Conservation (phyloP, 768 basidiomycete species). For the Phanerodontia chrysosporium region DNA sequence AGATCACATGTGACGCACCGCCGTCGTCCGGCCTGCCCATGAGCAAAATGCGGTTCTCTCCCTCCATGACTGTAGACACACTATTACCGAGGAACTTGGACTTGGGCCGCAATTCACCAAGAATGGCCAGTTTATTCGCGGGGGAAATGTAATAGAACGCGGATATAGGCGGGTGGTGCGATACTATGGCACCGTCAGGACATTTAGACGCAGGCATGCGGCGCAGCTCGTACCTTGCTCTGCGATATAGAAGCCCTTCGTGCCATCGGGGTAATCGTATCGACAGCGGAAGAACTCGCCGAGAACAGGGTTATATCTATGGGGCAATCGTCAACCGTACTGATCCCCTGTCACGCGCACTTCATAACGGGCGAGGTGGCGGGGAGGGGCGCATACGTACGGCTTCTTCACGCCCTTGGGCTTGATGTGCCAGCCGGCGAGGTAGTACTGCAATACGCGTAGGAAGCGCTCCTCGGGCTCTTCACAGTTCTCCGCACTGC, state of each 20-base stretch:
- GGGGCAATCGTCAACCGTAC: not conserved
- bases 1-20: slow-evolving; percentile 43
- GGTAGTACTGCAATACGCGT: slow-evolving; percentile 87
- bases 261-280: slow-evolving; percentile 87
- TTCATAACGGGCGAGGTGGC: not conserved
- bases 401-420: slow-evolving; percentile 99
- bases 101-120: slow-evolving; percentile 93
- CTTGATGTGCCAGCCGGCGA: slow-evolving; percentile 99
- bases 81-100: slow-evolving; percentile 96
- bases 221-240: slow-evolving; percentile 67
- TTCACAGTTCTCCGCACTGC: slow-evolving; percentile 72
- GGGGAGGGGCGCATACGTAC: slow-evolving; percentile 40
- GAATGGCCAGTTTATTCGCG: slow-evolving; percentile 78
- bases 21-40: slow-evolving; percentile 84
- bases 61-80: slow-evolving; percentile 95
- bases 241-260: slow-evolving; percentile 93
- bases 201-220: slow-evolving; percentile 3
- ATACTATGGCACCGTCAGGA: slow-evolving; percentile 48
- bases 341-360: not conserved
- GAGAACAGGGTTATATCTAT: slow-evolving; percentile 91
- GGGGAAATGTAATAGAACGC: slow-evolving; percentile 97
- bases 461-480: slow-evolving; percentile 90
- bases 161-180: slow-evolving; percentile 91
- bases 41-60: slow-evolving; percentile 84
- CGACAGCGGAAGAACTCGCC: slow-evolving; percentile 98